Evolutionary conservation across 2,329 filamentous ascomycete genomes (phyloP), one percentile per base, ranked within the genome.

Genomic region (Aspergillus persii): DNA sequence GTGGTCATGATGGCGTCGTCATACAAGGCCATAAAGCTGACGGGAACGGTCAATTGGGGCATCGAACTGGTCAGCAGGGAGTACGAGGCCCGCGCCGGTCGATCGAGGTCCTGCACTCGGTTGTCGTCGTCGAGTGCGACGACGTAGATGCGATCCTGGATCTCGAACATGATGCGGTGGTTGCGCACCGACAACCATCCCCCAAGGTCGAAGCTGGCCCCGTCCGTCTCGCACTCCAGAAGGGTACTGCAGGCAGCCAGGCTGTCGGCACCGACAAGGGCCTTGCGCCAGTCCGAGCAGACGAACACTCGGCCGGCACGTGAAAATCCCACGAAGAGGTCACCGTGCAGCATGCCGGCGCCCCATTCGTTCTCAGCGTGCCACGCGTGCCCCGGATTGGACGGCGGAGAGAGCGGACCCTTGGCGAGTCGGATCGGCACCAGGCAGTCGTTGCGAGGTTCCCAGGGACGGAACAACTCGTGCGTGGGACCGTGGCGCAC

Each of bases 1-100:
- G 78, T 81, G 29, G 71, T 74, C 75, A 81, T 79, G 54, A 81
- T 75, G 41, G 77, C 77, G 66, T 81, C 79, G 53, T 81, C 78
- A 53, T 74, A 80, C 8, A 81, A 55, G 0, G 69, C 74, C 79
- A 81, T 81, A 65, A 79, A 81, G 59, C 76, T 79, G 29, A 81
- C 75, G 0, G 79, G 79, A 0, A 77, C 74, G 0, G 73, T 66
- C n/a, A 79, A 68, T 60, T 74, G 74, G 1, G 72, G 69, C 6
- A 72, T 69, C 4, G 74, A 73, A 58, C 73, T 74, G 1, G 76
- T 77, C 3, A 71, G 60, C 53, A 75, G 55, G n/a, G 71, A 68
- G 55, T 70, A 74, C 2, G 71, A 73, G n/a, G 67, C 66, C 33
- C 65, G 67, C 3, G 64, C 26, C 29, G 67, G 62, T 50, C 59